Percentiles rank a stretch among this genome's conserved stretches.
Conservation (phyloP, 805 yeast species). For the Wickerhamiella spandovensis region DNA sequence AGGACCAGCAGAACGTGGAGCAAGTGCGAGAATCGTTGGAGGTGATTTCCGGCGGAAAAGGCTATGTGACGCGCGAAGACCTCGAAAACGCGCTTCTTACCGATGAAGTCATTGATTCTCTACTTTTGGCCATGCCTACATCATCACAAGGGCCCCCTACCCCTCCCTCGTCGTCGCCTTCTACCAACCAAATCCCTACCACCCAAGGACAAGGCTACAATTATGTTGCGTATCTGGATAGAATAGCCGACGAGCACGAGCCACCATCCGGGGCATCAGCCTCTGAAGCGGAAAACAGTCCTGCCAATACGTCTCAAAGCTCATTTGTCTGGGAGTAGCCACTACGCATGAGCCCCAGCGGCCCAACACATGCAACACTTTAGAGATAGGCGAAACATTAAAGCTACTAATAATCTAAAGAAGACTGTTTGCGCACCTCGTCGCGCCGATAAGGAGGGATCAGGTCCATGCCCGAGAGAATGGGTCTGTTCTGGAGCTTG, state of each 20-base stretch:
- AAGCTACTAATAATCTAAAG: slow-evolving; percentile 2
- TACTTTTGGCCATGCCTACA: slow-evolving; percentile 22
- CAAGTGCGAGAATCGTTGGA: slow-evolving; percentile 30
- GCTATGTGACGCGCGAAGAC: slow-evolving; percentile 28
- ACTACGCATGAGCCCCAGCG: too few species aligned
- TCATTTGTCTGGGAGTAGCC: background rate
- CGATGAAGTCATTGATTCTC: slow-evolving; percentile 22
- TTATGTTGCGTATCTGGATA: background rate
- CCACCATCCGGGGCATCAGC: background rate
- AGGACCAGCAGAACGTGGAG: slow-evolving; percentile 27
- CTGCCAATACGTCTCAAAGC: background rate
- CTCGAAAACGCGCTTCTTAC: slow-evolving; percentile 26
- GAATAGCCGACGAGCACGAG: background rate
- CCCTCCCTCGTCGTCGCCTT: background rate
- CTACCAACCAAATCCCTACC: too few species aligned
- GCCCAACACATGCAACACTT: too few species aligned
- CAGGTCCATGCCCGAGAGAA: slow-evolving; percentile 11
- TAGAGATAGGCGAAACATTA: too few species aligned
- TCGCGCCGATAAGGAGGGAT: slow-evolving; percentile 18
- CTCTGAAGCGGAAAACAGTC: background rate
- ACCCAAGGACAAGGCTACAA: too few species aligned
- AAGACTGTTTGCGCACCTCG: background rate
- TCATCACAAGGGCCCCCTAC: background rate
- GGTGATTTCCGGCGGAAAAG: slow-evolving; percentile 30
- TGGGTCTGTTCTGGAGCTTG: slow-evolving; percentile 14